Evolutionary conservation across 768 basidiomycete genomes (phyloP).

Genomic region (Mycena polygramma): DNA sequence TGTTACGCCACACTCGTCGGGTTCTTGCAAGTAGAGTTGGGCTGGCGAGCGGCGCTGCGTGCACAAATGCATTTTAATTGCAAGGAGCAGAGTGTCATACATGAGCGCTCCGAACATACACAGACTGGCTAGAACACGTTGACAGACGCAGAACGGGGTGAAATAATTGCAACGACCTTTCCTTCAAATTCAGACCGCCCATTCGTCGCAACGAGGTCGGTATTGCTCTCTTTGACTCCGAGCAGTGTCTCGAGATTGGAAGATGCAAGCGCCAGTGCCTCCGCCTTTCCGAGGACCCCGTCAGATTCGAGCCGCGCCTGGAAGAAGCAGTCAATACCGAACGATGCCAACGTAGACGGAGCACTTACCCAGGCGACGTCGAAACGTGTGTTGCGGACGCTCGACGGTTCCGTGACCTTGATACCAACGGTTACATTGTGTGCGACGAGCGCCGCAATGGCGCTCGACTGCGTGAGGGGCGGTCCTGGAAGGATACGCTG

Average conservation of each 20-base stretch:
- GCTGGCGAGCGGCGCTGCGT: no score
- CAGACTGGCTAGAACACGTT: no score
- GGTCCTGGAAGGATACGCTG: slow-evolving; percentile 75
- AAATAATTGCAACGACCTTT: slow-evolving; percentile 56
- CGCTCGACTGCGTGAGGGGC: slow-evolving; percentile 70
- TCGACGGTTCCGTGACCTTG: slow-evolving; percentile 59
- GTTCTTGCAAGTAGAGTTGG: no score
- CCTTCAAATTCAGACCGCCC: slow-evolving; percentile 54
- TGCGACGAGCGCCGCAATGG: slow-evolving; percentile 65
- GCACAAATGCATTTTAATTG: no score
- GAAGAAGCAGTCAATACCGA: neutral
- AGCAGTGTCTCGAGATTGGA: slow-evolving; percentile 60
- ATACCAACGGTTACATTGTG: slow-evolving; percentile 76
- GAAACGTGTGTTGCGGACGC: slow-evolving; percentile 77
- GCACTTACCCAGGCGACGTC: slow-evolving; percentile 67
- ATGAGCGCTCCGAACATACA: no score
- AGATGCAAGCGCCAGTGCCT: slow-evolving; percentile 54
- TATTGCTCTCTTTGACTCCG: slow-evolving; percentile 48
- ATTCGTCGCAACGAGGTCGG: slow-evolving; percentile 54
- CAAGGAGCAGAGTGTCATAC: no score
- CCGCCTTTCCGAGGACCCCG: slow-evolving; percentile 50
- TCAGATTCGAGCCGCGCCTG: slow-evolving; percentile 57
- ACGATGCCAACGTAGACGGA: neutral
- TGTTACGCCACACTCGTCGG: no score
- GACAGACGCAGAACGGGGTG: slow-evolving; percentile 15